Base-by-base conservation (phyloP, 371 early-diverging fungal species). In the Amoeboaphelidium protococcarum region DNA sequence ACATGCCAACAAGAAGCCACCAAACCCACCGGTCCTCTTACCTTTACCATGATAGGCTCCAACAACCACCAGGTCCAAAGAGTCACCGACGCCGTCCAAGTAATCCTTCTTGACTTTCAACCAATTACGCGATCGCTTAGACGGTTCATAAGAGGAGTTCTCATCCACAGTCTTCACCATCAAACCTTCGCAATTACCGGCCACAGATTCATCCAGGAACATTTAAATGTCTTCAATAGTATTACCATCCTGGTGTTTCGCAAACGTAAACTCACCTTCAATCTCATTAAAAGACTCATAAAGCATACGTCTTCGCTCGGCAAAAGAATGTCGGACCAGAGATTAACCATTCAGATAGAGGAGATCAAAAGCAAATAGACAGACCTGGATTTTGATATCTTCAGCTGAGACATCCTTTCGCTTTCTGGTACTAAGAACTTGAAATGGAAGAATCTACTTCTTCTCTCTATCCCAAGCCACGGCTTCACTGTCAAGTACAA, bases 21-120 rank as follows among this genome's bases (percentile, higher is more conserved):
- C 67, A 47, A 59, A 65, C 21, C 31, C 43, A 13, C 67, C 67
- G 25, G 62, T 57, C 47, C 67, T 47, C 45, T 63, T 66, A 25
- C 68, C 68, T 54, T 61, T 68, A n/a, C 68, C 68, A 46, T 55
- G 58, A 53, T 60, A 68, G 21, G 59, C 65, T 13, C 68, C 68
- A 22, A 68, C 55, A 10, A 68, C 68, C 13, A 68, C 52, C 23
- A 68, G 47, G 54, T 68, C 68, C 26, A 59, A 26, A 20, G 46
- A 44, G n/a, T n/a, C n/a, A n/a, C n/a, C n/a, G n/a, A n/a, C n/a
- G n/a, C n/a, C n/a, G 19, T 55, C 54, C n/a, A 64, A 46, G 46
- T 68, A 68, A 51, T 68, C 68, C 49, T 61, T 60, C 48, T 68
- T 68, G 12, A 68, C 44, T 54, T 68, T 68, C 20, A 66, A 47